Conservation (phyloP, 2,329 filamentous ascomycete genomes). For the Aspergillus sp. region DNA sequence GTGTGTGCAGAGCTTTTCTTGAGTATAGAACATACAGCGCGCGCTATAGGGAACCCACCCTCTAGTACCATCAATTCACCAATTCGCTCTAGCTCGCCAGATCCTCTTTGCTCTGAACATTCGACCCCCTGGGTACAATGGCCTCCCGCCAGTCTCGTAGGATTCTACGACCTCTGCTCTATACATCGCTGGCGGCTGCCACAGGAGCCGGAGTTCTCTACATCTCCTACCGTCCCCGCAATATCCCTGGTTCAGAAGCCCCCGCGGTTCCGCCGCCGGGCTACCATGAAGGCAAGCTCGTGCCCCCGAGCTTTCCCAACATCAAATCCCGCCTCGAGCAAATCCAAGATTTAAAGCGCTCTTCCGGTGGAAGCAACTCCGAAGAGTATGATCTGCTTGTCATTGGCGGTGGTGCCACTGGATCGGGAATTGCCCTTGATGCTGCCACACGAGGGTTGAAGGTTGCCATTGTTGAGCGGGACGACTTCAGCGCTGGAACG, state of each 20-base stretch:
- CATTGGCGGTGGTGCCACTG: constrained; percentile 78
- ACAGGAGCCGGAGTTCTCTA: constrained; percentile 61
- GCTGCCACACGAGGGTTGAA: constrained; percentile 76
- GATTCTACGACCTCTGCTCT: constrained; percentile 60
- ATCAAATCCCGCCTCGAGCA: constrained; percentile 55
- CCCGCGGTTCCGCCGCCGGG: constrained; percentile 65
- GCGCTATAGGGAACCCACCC: neutral
- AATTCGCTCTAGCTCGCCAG: neutral
- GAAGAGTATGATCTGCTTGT: constrained; percentile 73
- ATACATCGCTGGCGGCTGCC: constrained; percentile 58
- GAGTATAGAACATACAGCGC: neutral
- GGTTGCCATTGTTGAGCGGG: constrained; percentile 78
- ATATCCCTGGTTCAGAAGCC: constrained; percentile 64
- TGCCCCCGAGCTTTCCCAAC: constrained; percentile 54
- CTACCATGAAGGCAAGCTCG: constrained; percentile 61
- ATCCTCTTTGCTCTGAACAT: neutral
- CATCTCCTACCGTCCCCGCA: constrained; percentile 63
- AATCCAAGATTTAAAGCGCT: constrained; percentile 54
- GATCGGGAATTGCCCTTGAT: constrained; percentile 78
- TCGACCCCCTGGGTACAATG: constrained; percentile 29
- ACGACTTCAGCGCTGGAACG: constrained; percentile 80
- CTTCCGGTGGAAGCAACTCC: constrained; percentile 27
- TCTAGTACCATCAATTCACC: neutral
- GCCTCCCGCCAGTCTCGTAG: constrained; percentile 48
- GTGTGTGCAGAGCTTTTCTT: no score